Conservation (phyloP, 1,284 basidiomycete species). For the Leccinum solheimii region DNA sequence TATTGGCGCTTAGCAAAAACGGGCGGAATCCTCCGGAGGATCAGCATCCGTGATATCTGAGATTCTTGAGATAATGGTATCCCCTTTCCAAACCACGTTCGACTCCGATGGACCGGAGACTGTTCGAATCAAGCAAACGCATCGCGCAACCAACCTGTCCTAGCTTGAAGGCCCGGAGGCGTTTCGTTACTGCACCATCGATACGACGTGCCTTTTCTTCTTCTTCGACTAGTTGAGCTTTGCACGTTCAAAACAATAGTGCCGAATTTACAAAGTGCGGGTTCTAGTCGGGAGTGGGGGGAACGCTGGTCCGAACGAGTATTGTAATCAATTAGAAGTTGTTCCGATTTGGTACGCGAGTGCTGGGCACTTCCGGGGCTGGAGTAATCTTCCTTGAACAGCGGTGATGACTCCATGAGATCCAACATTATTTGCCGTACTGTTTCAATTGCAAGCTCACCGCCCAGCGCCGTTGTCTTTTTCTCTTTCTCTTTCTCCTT, state of each 20-base stretch:
- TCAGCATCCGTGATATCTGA: background rate
- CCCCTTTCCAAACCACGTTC: background rate
- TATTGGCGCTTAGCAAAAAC: background rate
- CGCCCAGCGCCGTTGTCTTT: background rate
- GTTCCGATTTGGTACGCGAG: background rate
- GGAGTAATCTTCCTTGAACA: background rate
- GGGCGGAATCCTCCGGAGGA: background rate
- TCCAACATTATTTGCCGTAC: background rate
- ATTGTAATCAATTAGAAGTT: background rate
- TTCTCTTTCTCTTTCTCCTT: background rate
- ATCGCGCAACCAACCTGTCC: background rate
- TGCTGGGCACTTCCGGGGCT: background rate
- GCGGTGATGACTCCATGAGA: background rate
- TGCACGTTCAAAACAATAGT: background rate
- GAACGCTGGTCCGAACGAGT: background rate
- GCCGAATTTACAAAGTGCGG: background rate
- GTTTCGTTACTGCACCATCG: background rate
- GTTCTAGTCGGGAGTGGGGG: background rate
- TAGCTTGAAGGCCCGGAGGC: background rate
- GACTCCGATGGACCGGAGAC: background rate
- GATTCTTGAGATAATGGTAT: background rate
- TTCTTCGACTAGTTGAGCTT: background rate
- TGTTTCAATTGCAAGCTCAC: background rate
- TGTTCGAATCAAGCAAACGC: constrained; percentile 1
- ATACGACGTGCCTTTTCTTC: background rate